These are phyloP conservation scores for Fusarium goolgardi DNA, from an alignment of 2,329 filamentous ascomycete species.

Conservation along the genomic window DNA sequence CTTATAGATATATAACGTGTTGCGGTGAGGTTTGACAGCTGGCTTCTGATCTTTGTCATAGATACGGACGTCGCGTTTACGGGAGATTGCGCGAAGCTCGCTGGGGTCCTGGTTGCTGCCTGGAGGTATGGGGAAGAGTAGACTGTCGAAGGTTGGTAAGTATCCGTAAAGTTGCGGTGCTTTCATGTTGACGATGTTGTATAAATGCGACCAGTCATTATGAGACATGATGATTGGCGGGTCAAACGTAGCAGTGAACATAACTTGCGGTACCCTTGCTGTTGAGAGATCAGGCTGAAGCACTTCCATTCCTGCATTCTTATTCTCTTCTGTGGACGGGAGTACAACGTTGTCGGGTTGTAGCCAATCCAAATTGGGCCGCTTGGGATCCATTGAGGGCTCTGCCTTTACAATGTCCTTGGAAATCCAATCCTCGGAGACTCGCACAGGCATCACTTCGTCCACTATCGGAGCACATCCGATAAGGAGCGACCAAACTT, in stretches of 20 bases:
- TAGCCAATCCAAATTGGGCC: constrained; percentile 73
- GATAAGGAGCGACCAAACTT: constrained; percentile 75
- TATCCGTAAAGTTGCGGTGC: constrained; percentile 51
- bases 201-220: constrained; percentile 70
- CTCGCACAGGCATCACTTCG: constrained; percentile 68
- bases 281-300: constrained; percentile 59
- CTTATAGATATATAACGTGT: constrained; percentile 77
- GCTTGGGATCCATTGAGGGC: constrained; percentile 57
- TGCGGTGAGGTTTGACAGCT: constrained; percentile 59
- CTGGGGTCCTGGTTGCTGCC: constrained; percentile 65
- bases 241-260: constrained; percentile 79
- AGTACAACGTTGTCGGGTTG: constrained; percentile 75
- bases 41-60: constrained; percentile 50
- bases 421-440: constrained; percentile 80
- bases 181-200: constrained; percentile 65
- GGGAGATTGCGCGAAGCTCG: constrained; percentile 67
- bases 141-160: constrained; percentile 66
- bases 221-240: constrained; percentile 79
- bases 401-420: constrained; percentile 70
- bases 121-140: constrained; percentile 66
- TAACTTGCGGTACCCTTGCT: constrained; percentile 73
- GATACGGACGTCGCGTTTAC: constrained; percentile 60
- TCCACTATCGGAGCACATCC: constrained; percentile 67
- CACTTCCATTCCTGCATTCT: constrained; percentile 64
- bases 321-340: constrained; percentile 58